These are phyloP conservation scores for Suaeda aralocaspica DNA, from an alignment of 148 eudicot genomes.

Conservation along the genomic window DNA sequence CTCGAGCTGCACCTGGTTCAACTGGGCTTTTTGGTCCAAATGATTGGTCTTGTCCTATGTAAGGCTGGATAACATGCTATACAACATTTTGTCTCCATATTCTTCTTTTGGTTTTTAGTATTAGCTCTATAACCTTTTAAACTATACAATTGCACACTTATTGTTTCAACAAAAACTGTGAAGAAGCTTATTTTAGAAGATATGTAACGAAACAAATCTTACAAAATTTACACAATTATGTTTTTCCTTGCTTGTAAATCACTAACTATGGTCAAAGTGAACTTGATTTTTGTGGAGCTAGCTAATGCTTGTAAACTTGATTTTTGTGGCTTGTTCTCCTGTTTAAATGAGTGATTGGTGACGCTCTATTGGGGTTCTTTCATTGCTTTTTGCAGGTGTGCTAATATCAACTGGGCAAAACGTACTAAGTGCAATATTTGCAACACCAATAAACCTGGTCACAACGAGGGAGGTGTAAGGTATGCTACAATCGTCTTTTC, in stretches of 20 bases:
- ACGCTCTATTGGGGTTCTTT: no score
- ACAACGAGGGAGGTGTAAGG: slow-evolving; percentile 92
- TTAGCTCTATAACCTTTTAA: no score
- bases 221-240: background rate
- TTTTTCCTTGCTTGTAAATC: background rate
- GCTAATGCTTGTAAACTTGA: no score
- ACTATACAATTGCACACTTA: no score
- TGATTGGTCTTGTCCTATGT: slow-evolving; percentile 99
- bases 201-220: no score
- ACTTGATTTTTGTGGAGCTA: no score
- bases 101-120: background rate
- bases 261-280: no score
- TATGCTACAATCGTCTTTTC: slow-evolving; percentile 20
- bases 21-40: slow-evolving; percentile 93
- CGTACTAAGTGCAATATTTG: slow-evolving; percentile 91
- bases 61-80: slow-evolving; percentile 30
- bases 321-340: background rate
- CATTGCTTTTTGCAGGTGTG: slow-evolving; percentile 57
- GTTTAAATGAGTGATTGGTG: no score
- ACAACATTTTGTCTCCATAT: slow-evolving; percentile 1
- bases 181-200: no score
- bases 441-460: slow-evolving; percentile 96
- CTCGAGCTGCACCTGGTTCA: slow-evolving; percentile 58
- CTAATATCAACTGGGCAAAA: slow-evolving; percentile 97
- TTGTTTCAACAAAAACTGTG: no score